These are phyloP conservation scores for Clohesyomyces aquaticus DNA, from an alignment of 495 filamentous ascomycete species.

Conservation along the genomic window DNA sequence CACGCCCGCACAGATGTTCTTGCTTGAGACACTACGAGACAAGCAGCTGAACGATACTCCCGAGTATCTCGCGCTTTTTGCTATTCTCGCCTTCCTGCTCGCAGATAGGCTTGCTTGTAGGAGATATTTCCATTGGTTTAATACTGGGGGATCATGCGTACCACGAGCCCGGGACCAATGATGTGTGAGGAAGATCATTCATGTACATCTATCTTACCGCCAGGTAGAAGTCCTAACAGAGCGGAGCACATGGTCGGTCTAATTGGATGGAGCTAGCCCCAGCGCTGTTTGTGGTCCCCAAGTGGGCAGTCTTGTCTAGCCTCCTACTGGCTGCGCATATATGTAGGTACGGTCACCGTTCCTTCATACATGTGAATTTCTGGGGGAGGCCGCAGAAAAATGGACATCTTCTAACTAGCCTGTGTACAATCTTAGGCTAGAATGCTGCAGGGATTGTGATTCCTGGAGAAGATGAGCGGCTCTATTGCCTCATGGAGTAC, in stretches of 20 bases:
- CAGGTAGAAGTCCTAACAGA: too few relatives aligned
- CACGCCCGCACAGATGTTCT: too few relatives aligned
- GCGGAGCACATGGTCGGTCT: too few relatives aligned
- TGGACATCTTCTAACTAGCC: neutral
- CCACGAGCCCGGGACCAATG: neutral
- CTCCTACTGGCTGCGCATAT: too few relatives aligned
- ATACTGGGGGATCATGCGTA: neutral
- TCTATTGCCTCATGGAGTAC: neutral
- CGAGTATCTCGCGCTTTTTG: too few relatives aligned
- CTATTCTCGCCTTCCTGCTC: too few relatives aligned
- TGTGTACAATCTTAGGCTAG: constrained; percentile 9
- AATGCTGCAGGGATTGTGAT: constrained; percentile 19
- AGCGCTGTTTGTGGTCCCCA: too few relatives aligned
- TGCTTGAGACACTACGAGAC: too few relatives aligned
- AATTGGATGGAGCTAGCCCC: too few relatives aligned
- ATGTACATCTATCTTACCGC: too few relatives aligned
- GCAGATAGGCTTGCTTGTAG: neutral
- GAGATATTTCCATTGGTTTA: neutral
- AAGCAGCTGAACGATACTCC: too few relatives aligned
- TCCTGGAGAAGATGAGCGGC: constrained; percentile 15
- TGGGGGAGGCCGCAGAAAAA: constrained; percentile 4
- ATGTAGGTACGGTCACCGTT: constrained; percentile 20
- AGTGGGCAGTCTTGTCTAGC: too few relatives aligned
- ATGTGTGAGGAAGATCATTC: neutral
- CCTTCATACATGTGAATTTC: constrained; percentile 16